Base-by-base conservation (phyloP, 495 filamentous ascomycete species). In the Podospora tetraspora region DNA sequence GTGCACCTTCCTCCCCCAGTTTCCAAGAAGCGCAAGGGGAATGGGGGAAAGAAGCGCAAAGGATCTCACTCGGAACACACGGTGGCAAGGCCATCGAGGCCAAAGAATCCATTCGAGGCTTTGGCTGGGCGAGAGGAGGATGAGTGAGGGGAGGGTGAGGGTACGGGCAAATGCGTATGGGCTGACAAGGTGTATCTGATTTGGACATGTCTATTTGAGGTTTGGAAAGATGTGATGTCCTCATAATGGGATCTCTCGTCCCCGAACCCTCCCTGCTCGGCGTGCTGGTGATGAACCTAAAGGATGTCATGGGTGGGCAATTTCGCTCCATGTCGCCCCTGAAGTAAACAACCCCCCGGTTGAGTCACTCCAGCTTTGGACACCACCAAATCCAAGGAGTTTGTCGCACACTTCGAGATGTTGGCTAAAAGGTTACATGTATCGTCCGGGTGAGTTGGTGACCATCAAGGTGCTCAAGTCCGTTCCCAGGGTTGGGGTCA, bases 41-140 rank as follows among this genome's bases (percentile, higher is more conserved):
- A 64, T 52, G 69, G 66, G 22, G 34, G 63, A 0, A 71, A 65
- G 63, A 75, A 75, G 24, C 68, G 69, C 21, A 75, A 72, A 22
- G 0, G 19, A 1, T 57, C 30, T 19, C 30, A 11, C 16, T 57
- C 66, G 4, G 29, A 56, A 25, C 30, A 32, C 5, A 52, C 27
- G 3, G 12, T 7, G n/a, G n/a, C 56, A 29, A 34, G 25, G 6
- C n/a, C 24, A 24, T 27, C 64, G 4, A n/a, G 32, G 9, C 29
- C 65, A 16, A 57, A 13, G 24, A 66, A 66, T 24, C 57, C 56
- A 10, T 66, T 66, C 29, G 64, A 34, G 22, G 21, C 37, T 34
- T n/a, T 66, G 21, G 57, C 56, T 43, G 25, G 64, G 1, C 29
- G 5, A 1, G 64, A 60, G 10, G 23, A 37, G n/a, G 13, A 62